Conservation (phyloP, 148 eudicot species). For the Diospyros lotus region DNA sequence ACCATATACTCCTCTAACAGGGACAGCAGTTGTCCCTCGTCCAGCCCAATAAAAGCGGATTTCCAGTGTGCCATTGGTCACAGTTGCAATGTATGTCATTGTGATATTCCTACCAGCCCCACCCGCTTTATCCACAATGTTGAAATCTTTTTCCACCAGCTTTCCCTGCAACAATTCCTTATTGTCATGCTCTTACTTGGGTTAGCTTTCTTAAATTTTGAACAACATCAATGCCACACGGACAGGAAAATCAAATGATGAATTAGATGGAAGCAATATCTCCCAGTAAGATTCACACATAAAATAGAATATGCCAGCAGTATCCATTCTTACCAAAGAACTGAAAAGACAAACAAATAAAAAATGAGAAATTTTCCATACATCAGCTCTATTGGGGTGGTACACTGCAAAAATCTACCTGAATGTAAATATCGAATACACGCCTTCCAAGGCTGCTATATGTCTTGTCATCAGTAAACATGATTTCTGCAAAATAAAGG, state of each 20-base stretch:
- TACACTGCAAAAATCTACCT: too few relatives aligned
- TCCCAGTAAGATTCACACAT: too few relatives aligned
- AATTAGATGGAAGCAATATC: too few relatives aligned
- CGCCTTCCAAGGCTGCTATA: too few relatives aligned
- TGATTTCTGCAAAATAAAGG: slow-evolving; percentile 17
- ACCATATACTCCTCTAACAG: slow-evolving; percentile 28
- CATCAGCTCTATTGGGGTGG: too few relatives aligned
- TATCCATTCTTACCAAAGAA: too few relatives aligned
- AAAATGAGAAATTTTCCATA: too few relatives aligned
- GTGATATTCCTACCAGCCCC: slow-evolving; percentile 22
- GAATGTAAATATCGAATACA: too few relatives aligned
- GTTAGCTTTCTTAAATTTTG: too few relatives aligned
- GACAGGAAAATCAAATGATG: too few relatives aligned
- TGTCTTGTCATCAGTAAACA: slow-evolving; percentile 29
- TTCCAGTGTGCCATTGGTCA: slow-evolving; percentile 20
- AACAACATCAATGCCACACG: too few relatives aligned
- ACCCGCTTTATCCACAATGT: slow-evolving; percentile 29
- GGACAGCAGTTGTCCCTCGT: slow-evolving; percentile 32
- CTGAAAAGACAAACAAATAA: too few relatives aligned
- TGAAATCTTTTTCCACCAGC: slow-evolving; percentile 28
- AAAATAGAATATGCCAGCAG: background rate
- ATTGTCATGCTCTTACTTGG: background rate
- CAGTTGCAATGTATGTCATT: slow-evolving; percentile 7
- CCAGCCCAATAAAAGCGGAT: slow-evolving; percentile 41
- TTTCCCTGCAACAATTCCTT: slow-evolving; percentile 18